These are phyloP conservation scores for Hibiscus mutabilis DNA, from an alignment of 345 rosid species.

Conservation along the genomic window DNA sequence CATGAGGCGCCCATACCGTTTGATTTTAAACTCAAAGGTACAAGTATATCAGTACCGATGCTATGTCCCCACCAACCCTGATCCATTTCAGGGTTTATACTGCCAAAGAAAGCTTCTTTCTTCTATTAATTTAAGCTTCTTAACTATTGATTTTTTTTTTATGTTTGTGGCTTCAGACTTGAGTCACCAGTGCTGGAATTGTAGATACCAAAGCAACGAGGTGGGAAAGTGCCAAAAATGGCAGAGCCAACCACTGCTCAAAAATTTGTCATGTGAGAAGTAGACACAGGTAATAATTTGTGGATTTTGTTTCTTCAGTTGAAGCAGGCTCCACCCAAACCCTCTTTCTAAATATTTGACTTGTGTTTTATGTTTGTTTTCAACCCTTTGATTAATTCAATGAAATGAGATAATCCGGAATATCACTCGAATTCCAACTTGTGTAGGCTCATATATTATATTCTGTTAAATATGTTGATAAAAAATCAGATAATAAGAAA, in stretches of 20 bases:
- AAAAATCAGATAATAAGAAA: neutral
- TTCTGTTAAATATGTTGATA: neutral
- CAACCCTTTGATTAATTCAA: too few species aligned
- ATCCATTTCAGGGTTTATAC: neutral
- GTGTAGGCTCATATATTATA: too few species aligned
- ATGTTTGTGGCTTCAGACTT: neutral
- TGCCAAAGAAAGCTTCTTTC: neutral
- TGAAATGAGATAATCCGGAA: too few species aligned
- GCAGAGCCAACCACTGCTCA: constrained; percentile 24
- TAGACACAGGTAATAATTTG: constrained; percentile 37
- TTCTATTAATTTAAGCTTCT: too few species aligned
- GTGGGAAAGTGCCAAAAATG: constrained; percentile 16
- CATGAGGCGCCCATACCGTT: too few species aligned
- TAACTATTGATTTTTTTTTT: neutral
- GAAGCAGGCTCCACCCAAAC: constrained; percentile 16
- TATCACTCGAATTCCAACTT: too few species aligned
- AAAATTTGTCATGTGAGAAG: constrained; percentile 34
- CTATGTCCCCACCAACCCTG: neutral
- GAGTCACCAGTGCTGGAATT: neutral
- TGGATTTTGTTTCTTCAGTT: constrained; percentile 35
- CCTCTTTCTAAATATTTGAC: neutral
- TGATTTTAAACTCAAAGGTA: neutral
- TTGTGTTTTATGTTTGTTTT: too few species aligned
- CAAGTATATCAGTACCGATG: neutral
- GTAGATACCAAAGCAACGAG: constrained; percentile 3